phyloP scores from a whole-genome alignment of 1,284 basidiomycete genomes.

The Lentinus polychrous region DNA sequence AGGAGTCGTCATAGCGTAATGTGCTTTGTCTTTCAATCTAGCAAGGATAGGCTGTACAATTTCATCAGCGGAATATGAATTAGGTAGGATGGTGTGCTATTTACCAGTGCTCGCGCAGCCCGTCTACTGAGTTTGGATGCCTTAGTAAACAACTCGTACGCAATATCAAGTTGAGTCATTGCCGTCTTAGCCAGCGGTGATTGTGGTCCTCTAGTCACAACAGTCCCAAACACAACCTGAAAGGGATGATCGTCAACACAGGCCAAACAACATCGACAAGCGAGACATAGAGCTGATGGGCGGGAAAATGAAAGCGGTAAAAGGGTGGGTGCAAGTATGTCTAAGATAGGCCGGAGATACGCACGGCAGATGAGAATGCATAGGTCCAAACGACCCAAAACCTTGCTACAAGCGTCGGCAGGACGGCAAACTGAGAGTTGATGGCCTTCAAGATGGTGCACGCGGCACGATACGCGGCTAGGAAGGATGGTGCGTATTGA shows the following conservation, averaged over 20 bases:
- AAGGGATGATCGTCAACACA: background rate
- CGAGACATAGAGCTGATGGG: background rate
- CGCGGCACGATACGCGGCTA: constrained; percentile 31
- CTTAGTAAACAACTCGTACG: constrained; percentile 22
- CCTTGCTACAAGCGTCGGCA: constrained; percentile 24
- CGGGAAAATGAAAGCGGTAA: background rate
- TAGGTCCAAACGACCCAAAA: constrained; percentile 34
- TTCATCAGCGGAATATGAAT: constrained; percentile 1
- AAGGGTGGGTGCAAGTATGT: constrained; percentile 8
- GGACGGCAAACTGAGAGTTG: constrained; percentile 21
- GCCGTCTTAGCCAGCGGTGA: constrained; percentile 22
- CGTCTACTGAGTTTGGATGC: constrained; percentile 24
- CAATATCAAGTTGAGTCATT: constrained; percentile 22
- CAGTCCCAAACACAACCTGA: constrained; percentile 24
- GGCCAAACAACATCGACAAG: background rate
- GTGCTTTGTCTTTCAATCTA: constrained; percentile 24
- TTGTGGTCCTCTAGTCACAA: constrained; percentile 22
- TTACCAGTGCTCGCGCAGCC: constrained; percentile 25
- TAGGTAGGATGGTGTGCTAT: constrained; percentile 9
- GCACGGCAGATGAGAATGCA: constrained; percentile 32
- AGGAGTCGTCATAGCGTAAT: constrained; percentile 17
- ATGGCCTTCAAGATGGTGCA: constrained; percentile 27
- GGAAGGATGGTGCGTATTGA: constrained; percentile 33
- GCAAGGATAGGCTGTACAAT: constrained; percentile 19
- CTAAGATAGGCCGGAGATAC: constrained; percentile 9